These are phyloP conservation scores for Rhododendron molle DNA, from an alignment of 148 eudicot genomes.

Conservation along the genomic window DNA sequence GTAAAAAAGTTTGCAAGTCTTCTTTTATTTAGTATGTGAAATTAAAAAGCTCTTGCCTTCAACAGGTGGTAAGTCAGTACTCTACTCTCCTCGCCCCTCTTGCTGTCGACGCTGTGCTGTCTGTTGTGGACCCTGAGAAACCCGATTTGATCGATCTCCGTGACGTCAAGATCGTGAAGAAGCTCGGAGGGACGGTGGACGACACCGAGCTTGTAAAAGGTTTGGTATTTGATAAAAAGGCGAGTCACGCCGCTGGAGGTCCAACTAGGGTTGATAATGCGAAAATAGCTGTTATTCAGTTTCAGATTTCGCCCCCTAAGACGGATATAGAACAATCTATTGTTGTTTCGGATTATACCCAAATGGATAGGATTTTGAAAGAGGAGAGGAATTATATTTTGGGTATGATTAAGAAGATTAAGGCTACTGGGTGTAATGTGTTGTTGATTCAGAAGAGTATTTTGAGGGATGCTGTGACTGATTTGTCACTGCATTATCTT, in stretches of 20 bases:
- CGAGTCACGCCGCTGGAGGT: slow-evolving; percentile 78
- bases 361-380: slow-evolving; percentile 94
- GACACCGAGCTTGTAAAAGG: slow-evolving; percentile 87
- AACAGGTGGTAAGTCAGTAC: slow-evolving; percentile 76
- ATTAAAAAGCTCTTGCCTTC: neutral
- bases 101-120: slow-evolving; percentile 83
- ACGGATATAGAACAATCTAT: slow-evolving; percentile 96
- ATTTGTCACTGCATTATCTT: slow-evolving; percentile 88
- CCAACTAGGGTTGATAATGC: slow-evolving; percentile 87
- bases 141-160: slow-evolving; percentile 83
- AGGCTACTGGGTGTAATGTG: slow-evolving; percentile 89
- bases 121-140: slow-evolving; percentile 70
- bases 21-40: neutral
- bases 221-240: slow-evolving; percentile 91
- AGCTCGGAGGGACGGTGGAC: slow-evolving; percentile 88
- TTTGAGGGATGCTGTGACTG: slow-evolving; percentile 94
- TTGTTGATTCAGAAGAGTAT: slow-evolving; percentile 96
- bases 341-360: slow-evolving; percentile 84
- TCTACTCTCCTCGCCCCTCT: slow-evolving; percentile 84
- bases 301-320: slow-evolving; percentile 92
- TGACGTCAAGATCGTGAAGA: slow-evolving; percentile 86
- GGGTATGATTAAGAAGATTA: slow-evolving; percentile 94
- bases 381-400: slow-evolving; percentile 93
- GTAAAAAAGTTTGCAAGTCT: neutral
- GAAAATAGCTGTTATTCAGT: slow-evolving; percentile 87